phyloP scores from a whole-genome alignment of 2,329 filamentous ascomycete species.

The Ascochyta pisi region DNA sequence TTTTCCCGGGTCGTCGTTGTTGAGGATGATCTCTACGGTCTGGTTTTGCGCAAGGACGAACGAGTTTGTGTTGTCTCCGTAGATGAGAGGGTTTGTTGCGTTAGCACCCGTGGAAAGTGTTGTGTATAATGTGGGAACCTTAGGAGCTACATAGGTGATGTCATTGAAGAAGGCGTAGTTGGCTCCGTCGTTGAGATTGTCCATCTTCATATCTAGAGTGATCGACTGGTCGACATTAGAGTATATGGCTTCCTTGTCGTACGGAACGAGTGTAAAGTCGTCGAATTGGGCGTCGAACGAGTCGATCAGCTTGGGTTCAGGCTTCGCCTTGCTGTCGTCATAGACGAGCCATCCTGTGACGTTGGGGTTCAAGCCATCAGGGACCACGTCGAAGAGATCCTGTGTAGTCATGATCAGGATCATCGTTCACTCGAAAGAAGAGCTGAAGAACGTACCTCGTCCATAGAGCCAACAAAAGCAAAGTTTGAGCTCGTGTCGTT shows the following conservation, averaged over 20 bases:
- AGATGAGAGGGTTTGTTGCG: constrained; percentile 51
- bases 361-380: constrained; percentile 70
- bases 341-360: constrained; percentile 65
- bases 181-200: constrained; percentile 71
- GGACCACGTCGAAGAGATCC: constrained; percentile 70
- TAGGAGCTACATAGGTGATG: constrained; percentile 75
- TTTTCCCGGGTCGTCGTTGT: constrained; percentile 73
- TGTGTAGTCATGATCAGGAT: constrained; percentile 25
- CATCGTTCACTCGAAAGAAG: not conserved
- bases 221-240: constrained; percentile 69
- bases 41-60: constrained; percentile 71
- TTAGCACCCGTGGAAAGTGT: constrained; percentile 68
- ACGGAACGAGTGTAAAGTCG: constrained; percentile 73
- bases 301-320: constrained; percentile 62
- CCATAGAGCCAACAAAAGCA: constrained; percentile 64
- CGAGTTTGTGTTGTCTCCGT: constrained; percentile 61
- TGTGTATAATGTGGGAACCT: constrained; percentile 82
- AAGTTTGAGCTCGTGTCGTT: constrained; percentile 62
- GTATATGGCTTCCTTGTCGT: constrained; percentile 68
- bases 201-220: constrained; percentile 66
- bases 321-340: constrained; percentile 55
- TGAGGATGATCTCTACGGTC: constrained; percentile 77
- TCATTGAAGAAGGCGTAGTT: constrained; percentile 72
- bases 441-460: constrained; percentile 41
- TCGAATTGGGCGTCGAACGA: constrained; percentile 71